Conservation (phyloP, 2,329 filamentous ascomycete genomes). For the Sporothrix protearum region DNA sequence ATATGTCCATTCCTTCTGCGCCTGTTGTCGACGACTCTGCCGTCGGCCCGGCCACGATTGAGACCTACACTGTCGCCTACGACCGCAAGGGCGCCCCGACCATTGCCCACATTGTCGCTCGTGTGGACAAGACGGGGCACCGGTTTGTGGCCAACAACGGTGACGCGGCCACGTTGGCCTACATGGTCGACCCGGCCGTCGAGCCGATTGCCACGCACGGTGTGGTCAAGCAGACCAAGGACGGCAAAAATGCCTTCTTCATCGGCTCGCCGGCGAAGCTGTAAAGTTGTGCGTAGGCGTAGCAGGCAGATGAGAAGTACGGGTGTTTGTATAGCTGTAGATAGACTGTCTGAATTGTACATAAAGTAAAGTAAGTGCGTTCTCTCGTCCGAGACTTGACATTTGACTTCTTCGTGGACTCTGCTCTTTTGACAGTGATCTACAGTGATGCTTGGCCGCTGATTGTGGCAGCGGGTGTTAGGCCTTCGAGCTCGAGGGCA, state of each 20-base stretch:
- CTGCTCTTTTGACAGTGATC: not conserved
- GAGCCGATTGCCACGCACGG: slow-evolving; percentile 20
- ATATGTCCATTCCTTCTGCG: not conserved
- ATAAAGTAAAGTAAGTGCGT: not conserved
- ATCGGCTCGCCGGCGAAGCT: slow-evolving; percentile 5
- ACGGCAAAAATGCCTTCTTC: slow-evolving; percentile 21
- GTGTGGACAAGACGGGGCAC: not conserved
- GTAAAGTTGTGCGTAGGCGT: not conserved
- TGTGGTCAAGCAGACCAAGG: slow-evolving; percentile 4
- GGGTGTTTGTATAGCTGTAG: not conserved
- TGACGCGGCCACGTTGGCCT: slow-evolving; percentile 15
- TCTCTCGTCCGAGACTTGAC: not conserved
- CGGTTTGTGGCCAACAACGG: slow-evolving; percentile 21
- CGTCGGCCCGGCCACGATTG: slow-evolving; percentile 11
- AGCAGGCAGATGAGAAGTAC: not conserved
- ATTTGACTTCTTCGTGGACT: not conserved
- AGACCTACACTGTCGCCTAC: slow-evolving; percentile 22
- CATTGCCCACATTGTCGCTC: slow-evolving; percentile 3
- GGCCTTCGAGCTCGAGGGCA: not conserved
- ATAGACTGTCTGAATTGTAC: not conserved
- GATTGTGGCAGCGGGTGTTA: not conserved
- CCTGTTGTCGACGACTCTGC: not conserved
- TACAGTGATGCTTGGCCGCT: not conserved
- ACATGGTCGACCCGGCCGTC: not conserved
- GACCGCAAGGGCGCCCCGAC: slow-evolving; percentile 6